Evolutionary conservation across 2,329 filamentous ascomycete genomes (phyloP).

Genomic region (Aspergillus pseudonomiae): DNA sequence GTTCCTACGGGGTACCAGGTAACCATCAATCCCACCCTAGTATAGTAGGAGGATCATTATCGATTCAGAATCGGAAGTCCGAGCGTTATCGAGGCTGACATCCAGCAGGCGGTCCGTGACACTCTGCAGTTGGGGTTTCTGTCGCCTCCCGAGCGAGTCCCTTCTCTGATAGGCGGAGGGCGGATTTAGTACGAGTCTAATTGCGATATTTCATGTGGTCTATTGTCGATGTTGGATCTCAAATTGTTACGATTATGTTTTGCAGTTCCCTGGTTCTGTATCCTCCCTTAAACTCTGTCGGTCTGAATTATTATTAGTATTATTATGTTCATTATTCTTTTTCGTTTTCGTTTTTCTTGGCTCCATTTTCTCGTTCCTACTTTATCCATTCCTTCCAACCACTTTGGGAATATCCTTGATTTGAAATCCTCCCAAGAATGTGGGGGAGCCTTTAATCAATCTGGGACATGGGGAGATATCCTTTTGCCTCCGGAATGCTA

Average conservation of each 20-base stretch:
- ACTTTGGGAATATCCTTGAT: conserved; percentile 5
- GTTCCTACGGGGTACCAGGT: neutral
- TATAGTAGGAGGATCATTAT: neutral
- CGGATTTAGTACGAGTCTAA: neutral
- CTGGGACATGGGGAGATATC: neutral
- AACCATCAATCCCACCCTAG: neutral
- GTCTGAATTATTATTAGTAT: neutral
- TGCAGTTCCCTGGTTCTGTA: neutral
- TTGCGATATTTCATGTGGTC: neutral
- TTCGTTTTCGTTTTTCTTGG: neutral
- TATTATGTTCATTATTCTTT: neutral
- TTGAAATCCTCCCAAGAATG: conserved; percentile 15
- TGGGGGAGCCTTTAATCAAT: conserved; percentile 3
- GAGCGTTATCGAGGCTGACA: conserved; percentile 24
- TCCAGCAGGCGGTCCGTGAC: conserved; percentile 29
- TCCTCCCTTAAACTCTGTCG: neutral
- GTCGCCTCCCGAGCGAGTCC: conserved; percentile 25
- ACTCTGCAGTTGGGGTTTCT: conserved; percentile 24
- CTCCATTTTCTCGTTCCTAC: neutral
- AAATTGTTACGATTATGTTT: neutral
- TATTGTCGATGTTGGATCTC: neutral
- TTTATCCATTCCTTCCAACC: neutral
- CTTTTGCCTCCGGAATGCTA: neutral
- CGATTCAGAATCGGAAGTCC: conserved; percentile 10
- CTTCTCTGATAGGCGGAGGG: conserved; percentile 18